phyloP scores from a whole-genome alignment of 805 yeast species.

The Schwanniomyces polymorphus region DNA sequence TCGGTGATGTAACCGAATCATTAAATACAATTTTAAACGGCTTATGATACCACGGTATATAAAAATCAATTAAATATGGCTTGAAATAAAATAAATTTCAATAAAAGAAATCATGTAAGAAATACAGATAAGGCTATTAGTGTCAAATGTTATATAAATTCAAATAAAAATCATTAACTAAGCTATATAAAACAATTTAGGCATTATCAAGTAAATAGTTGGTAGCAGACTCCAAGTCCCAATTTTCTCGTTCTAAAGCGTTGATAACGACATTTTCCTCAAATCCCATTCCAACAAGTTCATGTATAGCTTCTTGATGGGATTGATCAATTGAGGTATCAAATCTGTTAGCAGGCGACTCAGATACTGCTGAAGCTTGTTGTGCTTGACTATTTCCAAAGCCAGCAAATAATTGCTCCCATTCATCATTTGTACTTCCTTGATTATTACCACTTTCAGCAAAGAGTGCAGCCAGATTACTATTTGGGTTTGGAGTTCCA shows the following conservation, averaged over 20 bases:
- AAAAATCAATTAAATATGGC: background rate
- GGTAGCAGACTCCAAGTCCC: constrained; percentile 86
- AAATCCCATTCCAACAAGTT: constrained; percentile 90
- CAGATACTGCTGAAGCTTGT: constrained; percentile 1
- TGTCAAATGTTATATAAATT: background rate
- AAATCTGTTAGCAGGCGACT: constrained; percentile 7
- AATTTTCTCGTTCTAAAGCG: constrained; percentile 68
- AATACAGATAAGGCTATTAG: background rate
- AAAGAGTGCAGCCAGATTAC: background rate
- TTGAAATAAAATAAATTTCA: background rate
- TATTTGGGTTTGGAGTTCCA: constrained; percentile 12
- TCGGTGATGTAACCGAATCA: constrained; percentile 32
- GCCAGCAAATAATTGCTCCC: constrained; percentile 94
- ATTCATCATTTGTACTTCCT: constrained; percentile 55
- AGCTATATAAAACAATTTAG: constrained; percentile 15
- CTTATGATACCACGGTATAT: background rate
- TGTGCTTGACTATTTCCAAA: constrained; percentile 55
- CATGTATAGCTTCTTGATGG: constrained; percentile 65
- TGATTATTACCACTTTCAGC: constrained; percentile 3
- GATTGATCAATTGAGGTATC: constrained; percentile 12
- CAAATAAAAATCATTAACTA: background rate
- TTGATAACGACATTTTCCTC: constrained; percentile 58
- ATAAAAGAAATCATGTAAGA: background rate
- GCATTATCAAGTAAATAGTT: constrained; percentile 78
- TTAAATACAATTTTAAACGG: constrained; percentile 16